phyloP scores from a whole-genome alignment of 2,329 filamentous ascomycete genomes.

The Thelonectria discophora region DNA sequence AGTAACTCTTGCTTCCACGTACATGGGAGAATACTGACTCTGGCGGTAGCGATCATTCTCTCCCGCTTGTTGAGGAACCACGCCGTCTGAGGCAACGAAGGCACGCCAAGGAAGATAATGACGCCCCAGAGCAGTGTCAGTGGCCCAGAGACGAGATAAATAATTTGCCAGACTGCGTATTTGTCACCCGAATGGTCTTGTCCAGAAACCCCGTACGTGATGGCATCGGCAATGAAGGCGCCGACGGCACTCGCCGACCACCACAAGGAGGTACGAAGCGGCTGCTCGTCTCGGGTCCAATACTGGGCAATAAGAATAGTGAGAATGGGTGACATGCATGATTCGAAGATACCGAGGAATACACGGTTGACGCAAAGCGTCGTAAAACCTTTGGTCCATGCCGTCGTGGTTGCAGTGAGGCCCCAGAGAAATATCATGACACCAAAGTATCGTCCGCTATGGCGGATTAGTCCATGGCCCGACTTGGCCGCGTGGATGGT shows the following conservation, averaged over 20 bases:
- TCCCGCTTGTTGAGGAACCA: constrained; percentile 22
- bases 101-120: constrained; percentile 14
- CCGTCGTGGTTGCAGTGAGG: neutral
- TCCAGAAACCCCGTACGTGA: neutral
- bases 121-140: constrained; percentile 11
- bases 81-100: constrained; percentile 15
- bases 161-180: constrained; percentile 7
- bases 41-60: constrained; percentile 23
- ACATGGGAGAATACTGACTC: constrained; percentile 7
- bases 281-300: constrained; percentile 30
- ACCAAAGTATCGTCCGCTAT: constrained; percentile 32
- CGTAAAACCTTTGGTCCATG: constrained; percentile 13
- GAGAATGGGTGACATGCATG: constrained; percentile 24
- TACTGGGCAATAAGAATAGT: constrained; percentile 26
- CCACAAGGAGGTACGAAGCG: constrained; percentile 28
- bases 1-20: no score
- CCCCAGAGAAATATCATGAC: constrained; percentile 25
- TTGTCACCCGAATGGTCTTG: neutral
- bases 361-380: constrained; percentile 20
- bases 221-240: constrained; percentile 24
- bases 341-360: constrained; percentile 32
- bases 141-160: constrained; percentile 10
- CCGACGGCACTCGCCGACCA: constrained; percentile 26
- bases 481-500: no score
- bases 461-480: no score